These are phyloP conservation scores for Cardiospermum halicacabum DNA, from an alignment of 345 rosid species.

Conservation along the genomic window DNA sequence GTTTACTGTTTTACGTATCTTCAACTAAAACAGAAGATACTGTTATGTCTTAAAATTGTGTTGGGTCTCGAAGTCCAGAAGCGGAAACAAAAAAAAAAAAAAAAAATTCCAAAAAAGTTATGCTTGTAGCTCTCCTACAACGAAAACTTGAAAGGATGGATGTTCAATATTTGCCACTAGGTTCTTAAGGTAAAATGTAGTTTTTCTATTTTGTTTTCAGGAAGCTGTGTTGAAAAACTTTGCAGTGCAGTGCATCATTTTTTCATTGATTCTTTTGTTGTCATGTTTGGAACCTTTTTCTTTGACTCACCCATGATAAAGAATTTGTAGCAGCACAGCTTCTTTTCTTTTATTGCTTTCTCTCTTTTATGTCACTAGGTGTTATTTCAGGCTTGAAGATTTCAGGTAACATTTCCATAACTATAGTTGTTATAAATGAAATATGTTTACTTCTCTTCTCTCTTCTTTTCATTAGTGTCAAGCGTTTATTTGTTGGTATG, in stretches of 20 bases:
- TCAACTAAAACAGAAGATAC: slow-evolving; percentile 48
- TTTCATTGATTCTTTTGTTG: slow-evolving; percentile 45
- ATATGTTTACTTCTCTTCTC: too few relatives aligned
- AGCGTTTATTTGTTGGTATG: too few relatives aligned
- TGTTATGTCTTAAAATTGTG: slow-evolving; percentile 33
- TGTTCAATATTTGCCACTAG: slow-evolving; percentile 46
- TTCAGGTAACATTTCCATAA: slow-evolving; percentile 7
- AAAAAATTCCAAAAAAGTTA: slow-evolving; percentile 22
- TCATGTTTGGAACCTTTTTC: slow-evolving; percentile 38
- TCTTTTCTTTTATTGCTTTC: not conserved
- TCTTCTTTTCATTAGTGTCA: too few relatives aligned
- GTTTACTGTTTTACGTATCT: slow-evolving; percentile 14
- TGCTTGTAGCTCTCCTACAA: slow-evolving; percentile 60
- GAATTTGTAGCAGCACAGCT: slow-evolving; percentile 16
- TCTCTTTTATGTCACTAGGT: slow-evolving; percentile 16
- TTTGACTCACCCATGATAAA: slow-evolving; percentile 14
- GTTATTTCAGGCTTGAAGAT: slow-evolving; percentile 5
- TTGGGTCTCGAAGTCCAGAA: slow-evolving; percentile 47
- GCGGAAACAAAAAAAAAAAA: not conserved
- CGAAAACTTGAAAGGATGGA: slow-evolving; percentile 43
- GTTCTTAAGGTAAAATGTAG: slow-evolving; percentile 42
- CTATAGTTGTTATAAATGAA: not conserved
- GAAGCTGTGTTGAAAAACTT: slow-evolving; percentile 42
- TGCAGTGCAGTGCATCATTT: slow-evolving; percentile 42
- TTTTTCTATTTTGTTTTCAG: slow-evolving; percentile 7